A percentile compares a stretch with the other conserved stretches of the same genome.
Conservation (phyloP, 1,284 basidiomycete species). For the Leucoagaricus sp. region DNA sequence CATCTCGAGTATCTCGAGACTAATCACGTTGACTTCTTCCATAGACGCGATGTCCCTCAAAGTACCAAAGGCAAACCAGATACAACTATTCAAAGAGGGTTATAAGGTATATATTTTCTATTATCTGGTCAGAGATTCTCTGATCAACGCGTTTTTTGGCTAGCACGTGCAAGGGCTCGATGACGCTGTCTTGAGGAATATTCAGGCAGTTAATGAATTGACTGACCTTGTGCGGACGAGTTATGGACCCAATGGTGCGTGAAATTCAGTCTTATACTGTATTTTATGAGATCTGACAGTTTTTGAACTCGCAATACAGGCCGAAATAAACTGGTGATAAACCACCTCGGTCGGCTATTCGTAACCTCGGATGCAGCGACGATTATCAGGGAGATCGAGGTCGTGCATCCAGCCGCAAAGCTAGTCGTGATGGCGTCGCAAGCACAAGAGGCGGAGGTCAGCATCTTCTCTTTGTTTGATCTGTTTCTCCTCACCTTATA, state of each 20-base stretch:
- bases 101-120: conserved; percentile 67
- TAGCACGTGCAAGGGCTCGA: conserved; percentile 89
- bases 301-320: conserved; percentile 45
- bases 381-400: conserved; percentile 97
- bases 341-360: conserved; percentile 94
- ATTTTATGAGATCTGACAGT: background rate
- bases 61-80: conserved; percentile 87
- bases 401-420: conserved; percentile 98
- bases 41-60: conserved; percentile 79
- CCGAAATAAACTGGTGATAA: conserved; percentile 94
- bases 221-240: conserved; percentile 95
- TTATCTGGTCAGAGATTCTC: conserved; percentile 11
- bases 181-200: conserved; percentile 93
- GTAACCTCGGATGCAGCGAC: conserved; percentile 99
- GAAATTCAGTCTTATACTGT: conserved; percentile 13
- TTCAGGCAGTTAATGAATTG: conserved; percentile 92
- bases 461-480: conserved; percentile 25
- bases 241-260: conserved; percentile 92
- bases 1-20: background rate
- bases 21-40: conserved; percentile 21
- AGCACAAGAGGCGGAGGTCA: conserved; percentile 92
- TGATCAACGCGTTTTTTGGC: conserved; percentile 14
- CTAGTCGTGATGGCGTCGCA: conserved; percentile 97
- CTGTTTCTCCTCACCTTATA: background rate
- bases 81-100: conserved; percentile 94